A percentile compares a stretch with the other conserved stretches of the same genome.
phyloP scores from a whole-genome alignment of 1,284 basidiomycete genomes.

The Phellinidium pouzarii region DNA sequence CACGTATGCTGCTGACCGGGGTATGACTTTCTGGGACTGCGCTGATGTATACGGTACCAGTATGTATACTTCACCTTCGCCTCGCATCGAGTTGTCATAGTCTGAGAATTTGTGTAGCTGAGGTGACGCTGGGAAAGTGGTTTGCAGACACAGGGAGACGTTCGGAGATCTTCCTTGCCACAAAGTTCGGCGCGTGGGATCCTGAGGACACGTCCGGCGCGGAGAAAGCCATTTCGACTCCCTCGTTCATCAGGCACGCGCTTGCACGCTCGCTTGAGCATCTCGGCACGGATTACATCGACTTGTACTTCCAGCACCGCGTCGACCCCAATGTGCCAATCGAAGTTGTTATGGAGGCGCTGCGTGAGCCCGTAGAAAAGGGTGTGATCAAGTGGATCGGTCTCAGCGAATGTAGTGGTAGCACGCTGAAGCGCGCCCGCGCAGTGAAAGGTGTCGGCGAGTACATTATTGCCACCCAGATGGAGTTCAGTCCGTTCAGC shows the following conservation, averaged over 20 bases:
- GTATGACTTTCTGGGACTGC: slow-evolving; percentile 11
- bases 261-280: slow-evolving; percentile 16
- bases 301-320: slow-evolving; percentile 10
- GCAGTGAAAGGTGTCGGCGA: slow-evolving; percentile 24
- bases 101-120: background rate
- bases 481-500: slow-evolving; percentile 7
- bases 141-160: slow-evolving; percentile 2
- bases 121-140: background rate
- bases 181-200: slow-evolving; percentile 3
- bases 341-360: slow-evolving; percentile 4
- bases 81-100: no score
- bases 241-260: background rate
- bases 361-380: slow-evolving; percentile 16
- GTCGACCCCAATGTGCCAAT: slow-evolving; percentile 8
- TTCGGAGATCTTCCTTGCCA: slow-evolving; percentile 6
- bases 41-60: slow-evolving; percentile 9
- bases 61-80: background rate
- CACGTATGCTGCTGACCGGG: no score
- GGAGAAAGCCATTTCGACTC: background rate
- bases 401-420: slow-evolving; percentile 31
- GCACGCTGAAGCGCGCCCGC: slow-evolving; percentile 33
- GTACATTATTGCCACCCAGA: slow-evolving; percentile 1
- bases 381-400: slow-evolving; percentile 31
- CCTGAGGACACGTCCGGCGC: background rate
- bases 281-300: slow-evolving; percentile 19